Conservation (phyloP, 2,329 filamentous ascomycete genomes). For the Exophiala xenobiotica region DNA sequence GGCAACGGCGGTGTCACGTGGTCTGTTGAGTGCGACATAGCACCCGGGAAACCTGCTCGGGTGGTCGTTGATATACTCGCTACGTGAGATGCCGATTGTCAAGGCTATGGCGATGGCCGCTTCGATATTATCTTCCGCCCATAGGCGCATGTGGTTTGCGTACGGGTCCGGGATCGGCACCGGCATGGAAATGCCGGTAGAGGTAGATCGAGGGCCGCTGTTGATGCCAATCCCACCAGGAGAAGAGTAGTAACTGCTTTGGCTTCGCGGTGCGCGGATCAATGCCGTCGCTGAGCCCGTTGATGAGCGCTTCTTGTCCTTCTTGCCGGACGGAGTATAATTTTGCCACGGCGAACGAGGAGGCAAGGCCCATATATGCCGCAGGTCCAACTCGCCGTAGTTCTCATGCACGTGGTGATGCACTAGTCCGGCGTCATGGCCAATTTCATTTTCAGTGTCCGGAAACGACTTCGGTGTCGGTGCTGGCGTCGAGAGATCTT, state of each 20-base stretch:
- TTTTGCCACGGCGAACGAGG: neutral
- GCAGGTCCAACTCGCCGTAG: constrained; percentile 19
- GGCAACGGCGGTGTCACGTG: neutral
- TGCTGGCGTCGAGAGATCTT: constrained; percentile 3
- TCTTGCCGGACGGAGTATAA: neutral
- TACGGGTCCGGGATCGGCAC: constrained; percentile 11
- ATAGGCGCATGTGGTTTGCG: constrained; percentile 23
- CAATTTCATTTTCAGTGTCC: neutral
- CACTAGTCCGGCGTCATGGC: neutral
- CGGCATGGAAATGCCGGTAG: neutral
- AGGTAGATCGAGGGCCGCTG: neutral
- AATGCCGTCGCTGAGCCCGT: constrained; percentile 1
- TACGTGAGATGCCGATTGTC: constrained; percentile 18
- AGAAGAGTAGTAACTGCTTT: neutral
- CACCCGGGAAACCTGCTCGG: constrained; percentile 23
- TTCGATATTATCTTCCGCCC: constrained; percentile 14
- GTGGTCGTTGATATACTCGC: constrained; percentile 27
- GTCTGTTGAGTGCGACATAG: constrained; percentile 16
- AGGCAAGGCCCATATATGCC: constrained; percentile 17
- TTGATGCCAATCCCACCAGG: neutral
- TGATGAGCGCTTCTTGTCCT: neutral
- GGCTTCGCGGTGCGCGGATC: neutral
- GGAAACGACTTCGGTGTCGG: neutral
- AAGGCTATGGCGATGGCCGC: constrained; percentile 23
- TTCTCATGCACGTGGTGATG: constrained; percentile 14